Evolutionary conservation across 2,329 filamentous ascomycete species (phyloP).

Genomic region (Aspergillus proliferans): DNA sequence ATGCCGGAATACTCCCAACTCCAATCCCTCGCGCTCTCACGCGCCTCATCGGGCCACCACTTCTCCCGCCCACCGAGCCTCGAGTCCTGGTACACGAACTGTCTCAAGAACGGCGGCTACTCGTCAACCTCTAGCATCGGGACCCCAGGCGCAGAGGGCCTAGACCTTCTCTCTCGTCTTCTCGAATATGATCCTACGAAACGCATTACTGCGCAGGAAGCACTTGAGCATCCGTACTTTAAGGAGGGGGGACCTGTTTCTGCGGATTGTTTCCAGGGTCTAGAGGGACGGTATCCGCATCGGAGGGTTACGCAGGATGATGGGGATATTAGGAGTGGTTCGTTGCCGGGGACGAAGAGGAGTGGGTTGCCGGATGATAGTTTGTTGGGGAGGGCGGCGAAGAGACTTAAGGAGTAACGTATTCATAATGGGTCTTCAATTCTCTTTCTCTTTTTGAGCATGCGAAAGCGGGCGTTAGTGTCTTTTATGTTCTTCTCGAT

Average conservation of each 20-base stretch:
- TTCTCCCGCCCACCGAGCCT: slow-evolving; percentile 53
- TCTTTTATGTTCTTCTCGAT: not conserved
- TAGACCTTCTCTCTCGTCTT: slow-evolving; percentile 71
- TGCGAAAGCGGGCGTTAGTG: too few relatives aligned
- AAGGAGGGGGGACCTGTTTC: slow-evolving; percentile 61
- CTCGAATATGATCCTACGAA: slow-evolving; percentile 91
- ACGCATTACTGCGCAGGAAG: slow-evolving; percentile 78
- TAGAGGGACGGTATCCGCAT: slow-evolving; percentile 82
- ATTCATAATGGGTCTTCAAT: not conserved
- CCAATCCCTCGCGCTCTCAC: slow-evolving; percentile 41
- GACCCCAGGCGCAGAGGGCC: slow-evolving; percentile 68
- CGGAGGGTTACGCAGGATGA: slow-evolving; percentile 88
- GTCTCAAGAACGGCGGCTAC: slow-evolving; percentile 55
- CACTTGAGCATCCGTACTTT: slow-evolving; percentile 89
- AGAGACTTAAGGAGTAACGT: slow-evolving; percentile 48
- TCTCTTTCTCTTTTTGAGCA: slow-evolving; percentile 1
- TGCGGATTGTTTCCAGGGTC: slow-evolving; percentile 83
- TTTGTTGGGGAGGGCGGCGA: slow-evolving; percentile 52
- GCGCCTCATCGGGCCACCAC: slow-evolving; percentile 36
- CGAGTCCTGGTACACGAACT: slow-evolving; percentile 74
- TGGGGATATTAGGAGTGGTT: slow-evolving; percentile 88
- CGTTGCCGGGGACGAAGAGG: slow-evolving; percentile 83
- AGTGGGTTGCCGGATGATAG: slow-evolving; percentile 78
- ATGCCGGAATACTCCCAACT: slow-evolving; percentile 85
- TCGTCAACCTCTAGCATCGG: slow-evolving; percentile 44